Percentiles rank a stretch among this genome's conserved stretches.
Conservation (phyloP, 2,329 filamentous ascomycete genomes). For the Cordyceps cicadae region DNA sequence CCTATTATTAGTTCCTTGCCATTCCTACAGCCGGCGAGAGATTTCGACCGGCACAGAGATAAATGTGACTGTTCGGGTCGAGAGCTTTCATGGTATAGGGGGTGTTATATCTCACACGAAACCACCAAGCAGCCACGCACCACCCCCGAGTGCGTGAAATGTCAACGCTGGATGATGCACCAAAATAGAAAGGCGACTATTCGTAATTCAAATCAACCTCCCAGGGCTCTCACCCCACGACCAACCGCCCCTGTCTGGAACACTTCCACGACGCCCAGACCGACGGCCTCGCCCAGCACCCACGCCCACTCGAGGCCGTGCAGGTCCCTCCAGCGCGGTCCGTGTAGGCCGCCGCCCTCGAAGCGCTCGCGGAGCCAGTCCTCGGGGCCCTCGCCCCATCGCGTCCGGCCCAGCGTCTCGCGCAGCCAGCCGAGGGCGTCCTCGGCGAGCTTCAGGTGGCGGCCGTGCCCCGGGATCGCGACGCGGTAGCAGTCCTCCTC, state of each 20-base stretch:
- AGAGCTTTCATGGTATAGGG: neutral
- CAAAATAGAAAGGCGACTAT: neutral
- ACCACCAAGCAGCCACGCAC: neutral
- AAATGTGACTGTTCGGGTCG: neutral
- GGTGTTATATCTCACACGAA: slow-evolving; percentile 7
- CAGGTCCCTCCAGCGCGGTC: slow-evolving; percentile 55
- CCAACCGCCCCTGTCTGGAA: slow-evolving; percentile 72
- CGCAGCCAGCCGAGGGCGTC: slow-evolving; percentile 54
- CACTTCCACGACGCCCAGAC: slow-evolving; percentile 60
- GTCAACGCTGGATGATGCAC: neutral
- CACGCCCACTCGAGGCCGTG: slow-evolving; percentile 63
- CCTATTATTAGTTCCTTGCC: too few species aligned
- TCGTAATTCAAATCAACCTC: slow-evolving; percentile 14
- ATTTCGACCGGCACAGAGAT: neutral
- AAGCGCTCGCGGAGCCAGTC: slow-evolving; percentile 57
- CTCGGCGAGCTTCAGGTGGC: slow-evolving; percentile 57
- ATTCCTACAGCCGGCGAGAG: too few species aligned
- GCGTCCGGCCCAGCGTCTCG: slow-evolving; percentile 48
- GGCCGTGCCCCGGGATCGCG: slow-evolving; percentile 58
- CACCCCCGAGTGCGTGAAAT: neutral
- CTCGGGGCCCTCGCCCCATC: slow-evolving; percentile 56
- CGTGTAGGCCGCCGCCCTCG: slow-evolving; percentile 50
- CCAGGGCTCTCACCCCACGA: slow-evolving; percentile 47
- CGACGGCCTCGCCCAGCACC: slow-evolving; percentile 63
- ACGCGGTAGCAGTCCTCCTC: slow-evolving; percentile 38